These are phyloP conservation scores for Magnaporthiopsis rhizophila DNA, from an alignment of 2,329 filamentous ascomycete species.

Conservation along the genomic window DNA sequence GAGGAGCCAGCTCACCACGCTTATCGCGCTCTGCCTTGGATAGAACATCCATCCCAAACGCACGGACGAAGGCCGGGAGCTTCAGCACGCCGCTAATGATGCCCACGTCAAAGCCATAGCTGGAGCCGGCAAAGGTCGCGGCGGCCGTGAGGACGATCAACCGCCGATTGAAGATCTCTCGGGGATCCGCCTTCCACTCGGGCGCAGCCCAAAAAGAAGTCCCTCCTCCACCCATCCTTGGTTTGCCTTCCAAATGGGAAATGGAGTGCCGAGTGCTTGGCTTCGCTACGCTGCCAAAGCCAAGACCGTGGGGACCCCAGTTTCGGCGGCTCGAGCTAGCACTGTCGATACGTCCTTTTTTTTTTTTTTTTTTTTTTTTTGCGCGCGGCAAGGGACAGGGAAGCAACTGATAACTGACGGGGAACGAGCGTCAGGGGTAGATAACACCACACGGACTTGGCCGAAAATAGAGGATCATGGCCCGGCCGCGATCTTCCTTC, in stretches of 20 bases:
- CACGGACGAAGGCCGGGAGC: constrained; percentile 25
- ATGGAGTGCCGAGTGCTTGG: neutral
- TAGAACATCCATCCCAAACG: constrained; percentile 25
- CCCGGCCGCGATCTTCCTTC: neutral
- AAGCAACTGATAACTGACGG: too few species aligned
- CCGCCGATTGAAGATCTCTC: constrained; percentile 27
- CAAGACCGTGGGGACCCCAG: neutral
- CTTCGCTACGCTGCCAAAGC: neutral
- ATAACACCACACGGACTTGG: neutral
- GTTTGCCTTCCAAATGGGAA: neutral
- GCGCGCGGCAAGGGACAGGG: too few species aligned
- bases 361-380: too few species aligned
- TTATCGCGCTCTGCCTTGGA: constrained; percentile 20
- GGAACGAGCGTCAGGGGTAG: neutral
- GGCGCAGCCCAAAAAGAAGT: constrained; percentile 28
- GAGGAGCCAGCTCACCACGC: constrained; percentile 8
- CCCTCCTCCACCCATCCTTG: constrained; percentile 27
- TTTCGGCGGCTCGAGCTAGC: neutral
- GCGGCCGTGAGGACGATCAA: constrained; percentile 24
- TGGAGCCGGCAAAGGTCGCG: constrained; percentile 27
- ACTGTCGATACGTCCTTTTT: too few species aligned
- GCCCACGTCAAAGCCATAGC: constrained; percentile 31
- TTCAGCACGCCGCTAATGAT: constrained; percentile 31
- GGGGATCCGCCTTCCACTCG: constrained; percentile 27
- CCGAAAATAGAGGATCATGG: neutral